phyloP scores from a whole-genome alignment of 1,139 yeast genomes.

The Arxiozyma bovina region DNA sequence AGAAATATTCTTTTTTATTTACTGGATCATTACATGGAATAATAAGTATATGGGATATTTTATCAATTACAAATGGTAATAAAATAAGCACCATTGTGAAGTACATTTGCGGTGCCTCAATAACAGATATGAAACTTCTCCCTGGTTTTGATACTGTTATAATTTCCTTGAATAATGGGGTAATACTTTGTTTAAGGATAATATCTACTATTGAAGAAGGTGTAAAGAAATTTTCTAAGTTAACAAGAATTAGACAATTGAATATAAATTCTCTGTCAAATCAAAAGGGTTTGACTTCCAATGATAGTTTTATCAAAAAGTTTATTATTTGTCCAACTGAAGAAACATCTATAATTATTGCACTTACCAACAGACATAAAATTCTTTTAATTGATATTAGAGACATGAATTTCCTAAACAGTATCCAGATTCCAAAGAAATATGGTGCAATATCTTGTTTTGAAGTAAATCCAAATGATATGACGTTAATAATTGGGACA shows the following conservation, averaged over 20 bases:
- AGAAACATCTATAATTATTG: constrained; percentile 34
- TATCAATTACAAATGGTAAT: constrained; percentile 55
- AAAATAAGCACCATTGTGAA: constrained; percentile 50
- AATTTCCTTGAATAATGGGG: constrained; percentile 60
- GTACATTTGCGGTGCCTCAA: constrained; percentile 40
- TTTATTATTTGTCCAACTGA: constrained; percentile 36
- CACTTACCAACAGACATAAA: constrained; percentile 47
- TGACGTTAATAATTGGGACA: constrained; percentile 72
- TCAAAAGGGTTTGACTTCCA: constrained; percentile 14
- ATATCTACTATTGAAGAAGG: constrained; percentile 35
- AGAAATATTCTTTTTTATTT: constrained; percentile 58
- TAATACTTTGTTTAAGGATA: constrained; percentile 48
- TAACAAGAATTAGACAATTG: constrained; percentile 28
- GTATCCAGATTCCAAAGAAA: constrained; percentile 46
- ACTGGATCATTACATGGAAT: constrained; percentile 72
- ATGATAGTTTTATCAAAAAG: constrained; percentile 38
- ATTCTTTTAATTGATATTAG: constrained; percentile 53
- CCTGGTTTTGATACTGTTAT: constrained; percentile 57
- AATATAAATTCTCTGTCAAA: constrained; percentile 27
- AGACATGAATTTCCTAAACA: constrained; percentile 41
- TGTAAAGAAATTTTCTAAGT: constrained; percentile 30
- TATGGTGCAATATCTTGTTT: constrained; percentile 62
- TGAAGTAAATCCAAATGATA: constrained; percentile 43
- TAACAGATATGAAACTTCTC: constrained; percentile 46
- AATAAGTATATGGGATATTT: constrained; percentile 70